These are phyloP conservation scores for Papilionanthe hybrid DNA, from an alignment of 116 monocot genomes.

Conservation along the genomic window DNA sequence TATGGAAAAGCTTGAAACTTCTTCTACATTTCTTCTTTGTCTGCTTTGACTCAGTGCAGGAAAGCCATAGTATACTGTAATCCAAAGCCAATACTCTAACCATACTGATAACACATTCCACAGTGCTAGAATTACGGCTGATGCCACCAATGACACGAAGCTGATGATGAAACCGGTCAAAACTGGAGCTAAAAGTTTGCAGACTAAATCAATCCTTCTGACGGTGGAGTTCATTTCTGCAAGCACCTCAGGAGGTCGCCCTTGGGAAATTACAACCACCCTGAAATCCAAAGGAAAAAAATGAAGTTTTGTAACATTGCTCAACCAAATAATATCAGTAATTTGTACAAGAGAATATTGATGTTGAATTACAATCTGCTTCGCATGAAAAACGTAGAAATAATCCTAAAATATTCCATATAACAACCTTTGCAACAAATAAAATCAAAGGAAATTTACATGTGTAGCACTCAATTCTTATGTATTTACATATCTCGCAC, in stretches of 20 bases:
- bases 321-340: not conserved
- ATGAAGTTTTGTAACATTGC: not conserved
- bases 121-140: constrained; percentile 50
- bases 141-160: constrained; percentile 73
- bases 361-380: too few species aligned
- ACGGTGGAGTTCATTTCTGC: constrained; percentile 77
- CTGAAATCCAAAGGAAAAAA: constrained; percentile 24
- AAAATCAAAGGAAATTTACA: too few species aligned
- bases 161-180: constrained; percentile 80
- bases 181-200: constrained; percentile 85
- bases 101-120: constrained; percentile 74
- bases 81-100: constrained; percentile 78
- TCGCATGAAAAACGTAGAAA: too few species aligned
- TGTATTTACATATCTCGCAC: too few species aligned
- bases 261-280: constrained; percentile 83
- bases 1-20: constrained; percentile 10
- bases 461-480: too few species aligned
- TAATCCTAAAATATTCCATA: too few species aligned
- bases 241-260: constrained; percentile 47
- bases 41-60: constrained; percentile 53
- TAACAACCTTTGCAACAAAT: too few species aligned
- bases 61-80: constrained; percentile 70
- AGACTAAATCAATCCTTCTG: constrained; percentile 78
- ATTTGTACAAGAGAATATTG: not conserved
- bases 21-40: constrained; percentile 25